phyloP scores from a whole-genome alignment of 2,329 filamentous ascomycete genomes.

The Clonostachys solani region DNA sequence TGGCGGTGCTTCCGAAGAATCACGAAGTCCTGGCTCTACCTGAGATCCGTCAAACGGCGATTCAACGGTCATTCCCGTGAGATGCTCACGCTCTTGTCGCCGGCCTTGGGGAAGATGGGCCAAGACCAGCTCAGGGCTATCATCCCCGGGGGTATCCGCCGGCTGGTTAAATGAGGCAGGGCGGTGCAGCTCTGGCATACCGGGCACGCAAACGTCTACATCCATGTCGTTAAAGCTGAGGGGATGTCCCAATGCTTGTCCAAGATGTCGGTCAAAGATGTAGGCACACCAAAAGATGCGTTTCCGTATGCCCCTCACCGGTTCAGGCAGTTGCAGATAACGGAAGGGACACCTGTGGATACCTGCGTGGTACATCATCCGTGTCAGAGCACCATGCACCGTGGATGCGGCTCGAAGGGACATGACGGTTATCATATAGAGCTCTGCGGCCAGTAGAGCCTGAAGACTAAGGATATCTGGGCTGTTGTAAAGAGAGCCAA shows the following conservation, averaged over 20 bases:
- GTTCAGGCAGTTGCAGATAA: constrained; percentile 33
- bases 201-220: constrained; percentile 28
- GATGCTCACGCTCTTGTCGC: no score
- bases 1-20: neutral
- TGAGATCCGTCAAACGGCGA: no score
- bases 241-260: constrained; percentile 27
- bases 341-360: constrained; percentile 47
- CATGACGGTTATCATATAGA: constrained; percentile 42
- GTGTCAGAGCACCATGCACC: constrained; percentile 38
- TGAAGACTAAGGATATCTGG: constrained; percentile 41
- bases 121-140: constrained; percentile 1
- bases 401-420: constrained; percentile 42
- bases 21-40: neutral
- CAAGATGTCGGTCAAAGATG: constrained; percentile 27
- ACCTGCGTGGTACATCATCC: constrained; percentile 42
- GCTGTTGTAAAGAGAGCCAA: constrained; percentile 29
- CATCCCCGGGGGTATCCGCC: neutral
- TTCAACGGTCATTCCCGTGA: constrained; percentile 1
- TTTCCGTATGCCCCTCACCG: constrained; percentile 25
- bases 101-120: constrained; percentile 6
- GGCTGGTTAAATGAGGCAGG: constrained; percentile 1
- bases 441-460: constrained; percentile 39
- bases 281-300: constrained; percentile 34
- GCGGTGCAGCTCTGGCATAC: constrained; percentile 13
- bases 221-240: constrained; percentile 26